A percentile compares a stretch with the other conserved stretches of the same genome.
Conservation (phyloP, 441 rosid genomes). For the Arabidopsis lyrata region DNA sequence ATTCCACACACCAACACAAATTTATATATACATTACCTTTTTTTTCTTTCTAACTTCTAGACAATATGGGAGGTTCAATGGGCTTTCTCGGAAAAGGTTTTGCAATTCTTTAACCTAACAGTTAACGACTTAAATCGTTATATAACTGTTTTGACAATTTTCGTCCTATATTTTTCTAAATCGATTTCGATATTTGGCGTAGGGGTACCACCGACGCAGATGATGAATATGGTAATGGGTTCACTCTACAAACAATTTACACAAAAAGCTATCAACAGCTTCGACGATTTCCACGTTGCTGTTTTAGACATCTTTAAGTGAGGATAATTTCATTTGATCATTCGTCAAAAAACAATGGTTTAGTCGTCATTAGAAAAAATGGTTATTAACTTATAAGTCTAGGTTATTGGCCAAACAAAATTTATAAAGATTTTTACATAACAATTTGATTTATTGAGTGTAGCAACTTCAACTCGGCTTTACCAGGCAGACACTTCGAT, state of each 20-base stretch:
- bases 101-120: not conserved
- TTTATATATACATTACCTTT: not conserved
- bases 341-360: not conserved
- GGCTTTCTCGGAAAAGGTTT: slow-evolving; percentile 65
- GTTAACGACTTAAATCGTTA: not conserved
- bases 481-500: slow-evolving; percentile 88
- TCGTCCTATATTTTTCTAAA: not conserved
- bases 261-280: slow-evolving; percentile 54
- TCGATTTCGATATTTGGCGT: not conserved
- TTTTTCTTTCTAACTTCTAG: slow-evolving; percentile 9
- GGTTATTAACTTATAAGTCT: not conserved
- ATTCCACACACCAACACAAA: slow-evolving; percentile 34
- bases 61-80: slow-evolving; percentile 62
- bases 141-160: not conserved
- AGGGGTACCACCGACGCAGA: slow-evolving; percentile 61
- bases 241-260: slow-evolving; percentile 65
- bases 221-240: slow-evolving; percentile 66
- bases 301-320: slow-evolving; percentile 84
- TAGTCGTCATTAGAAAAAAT: not conserved
- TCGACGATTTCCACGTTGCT: slow-evolving; percentile 73
- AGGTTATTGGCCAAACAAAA: no score
- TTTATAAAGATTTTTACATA: no score
- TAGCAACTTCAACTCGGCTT: slow-evolving; percentile 82
- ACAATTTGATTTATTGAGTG: not conserved
- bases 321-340: slow-evolving; percentile 12